These are phyloP conservation scores for Phyllosticta citrichinensis DNA, from an alignment of 2,329 filamentous ascomycete genomes.

Conservation along the genomic window DNA sequence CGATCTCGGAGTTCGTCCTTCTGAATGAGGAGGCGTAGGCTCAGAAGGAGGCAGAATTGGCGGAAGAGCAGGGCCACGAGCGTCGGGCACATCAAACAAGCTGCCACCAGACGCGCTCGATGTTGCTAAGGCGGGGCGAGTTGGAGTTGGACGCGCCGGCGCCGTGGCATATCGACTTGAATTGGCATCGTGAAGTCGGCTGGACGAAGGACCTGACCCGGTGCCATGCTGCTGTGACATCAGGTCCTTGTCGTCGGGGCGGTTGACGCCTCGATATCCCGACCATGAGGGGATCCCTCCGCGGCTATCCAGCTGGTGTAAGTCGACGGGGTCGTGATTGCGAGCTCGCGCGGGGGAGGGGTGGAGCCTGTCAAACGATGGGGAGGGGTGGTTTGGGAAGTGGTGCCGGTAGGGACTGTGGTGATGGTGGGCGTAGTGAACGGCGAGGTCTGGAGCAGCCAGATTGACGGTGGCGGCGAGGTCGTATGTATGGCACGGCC, in stretches of 20 bases:
- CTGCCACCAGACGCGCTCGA: conserved; percentile 9
- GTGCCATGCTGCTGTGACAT: conserved; percentile 12
- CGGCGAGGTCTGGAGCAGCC: conserved; percentile 29
- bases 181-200: conserved; percentile 3
- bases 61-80: conserved; percentile 6
- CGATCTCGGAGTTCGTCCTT: conserved; percentile 23
- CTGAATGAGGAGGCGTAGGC: conserved; percentile 15
- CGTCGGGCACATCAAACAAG: conserved; percentile 4
- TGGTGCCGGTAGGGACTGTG: conserved; percentile 18
- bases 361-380: conserved; percentile 1
- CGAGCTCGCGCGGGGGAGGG: conserved; percentile 16
- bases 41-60: conserved; percentile 6
- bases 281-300: conserved; percentile 23
- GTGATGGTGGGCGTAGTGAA: conserved; percentile 23
- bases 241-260: conserved; percentile 10
- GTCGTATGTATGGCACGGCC: neutral
- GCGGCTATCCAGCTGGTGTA: conserved; percentile 12
- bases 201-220: conserved; percentile 11
- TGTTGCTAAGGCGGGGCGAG: conserved; percentile 1
- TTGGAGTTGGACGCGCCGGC: conserved; percentile 1
- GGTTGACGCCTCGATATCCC: conserved; percentile 6
- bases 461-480: conserved; percentile 19
- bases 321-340: conserved; percentile 21
- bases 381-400: conserved; percentile 14
- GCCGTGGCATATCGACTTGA: neutral